A percentile compares a stretch with the other conserved stretches of the same genome.
phyloP scores from a whole-genome alignment of 2,329 filamentous ascomycete species.

The Ceratocystis alfenasii region DNA sequence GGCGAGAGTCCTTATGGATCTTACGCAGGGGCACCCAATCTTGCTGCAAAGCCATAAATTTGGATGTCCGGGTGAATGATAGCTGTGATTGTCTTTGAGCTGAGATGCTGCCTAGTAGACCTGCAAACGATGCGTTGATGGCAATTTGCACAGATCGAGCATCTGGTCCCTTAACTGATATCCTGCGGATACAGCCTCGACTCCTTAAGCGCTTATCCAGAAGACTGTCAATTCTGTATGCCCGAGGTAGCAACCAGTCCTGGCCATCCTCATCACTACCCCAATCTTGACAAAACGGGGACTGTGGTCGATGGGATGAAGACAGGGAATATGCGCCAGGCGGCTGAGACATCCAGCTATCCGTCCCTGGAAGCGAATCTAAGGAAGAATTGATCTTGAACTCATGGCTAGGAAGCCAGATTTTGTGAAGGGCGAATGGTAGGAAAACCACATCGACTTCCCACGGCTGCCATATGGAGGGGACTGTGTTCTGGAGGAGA shows the following conservation, averaged over 20 bases:
- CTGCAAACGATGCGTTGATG: conserved; percentile 50
- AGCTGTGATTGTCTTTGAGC: conserved; percentile 10
- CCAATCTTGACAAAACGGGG: conserved; percentile 40
- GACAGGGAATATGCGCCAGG: conserved; percentile 35
- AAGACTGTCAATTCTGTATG: conserved; percentile 49
- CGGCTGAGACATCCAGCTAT: conserved; percentile 44
- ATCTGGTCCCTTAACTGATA: conserved; percentile 50
- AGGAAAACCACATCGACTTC: conserved; percentile 65
- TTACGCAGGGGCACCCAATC: conserved; percentile 67
- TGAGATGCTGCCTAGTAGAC: conserved; percentile 33
- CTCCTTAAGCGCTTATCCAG: conserved; percentile 63
- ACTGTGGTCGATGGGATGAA: conserved; percentile 35
- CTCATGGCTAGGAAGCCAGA: conserved; percentile 42
- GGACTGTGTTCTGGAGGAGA: conserved; percentile 45
- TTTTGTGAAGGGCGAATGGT: conserved; percentile 50
- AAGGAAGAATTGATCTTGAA: conserved; percentile 33
- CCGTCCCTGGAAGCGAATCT: conserved; percentile 29
- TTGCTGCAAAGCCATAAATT: conserved; percentile 50
- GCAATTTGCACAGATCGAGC: conserved; percentile 56
- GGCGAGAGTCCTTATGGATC: conserved; percentile 57
- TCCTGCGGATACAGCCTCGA: conserved; percentile 55
- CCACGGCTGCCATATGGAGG: conserved; percentile 51
- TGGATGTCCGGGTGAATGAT: conserved; percentile 7
- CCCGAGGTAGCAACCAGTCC: conserved; percentile 56
- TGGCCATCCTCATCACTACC: conserved; percentile 34